Evolutionary conservation across 805 yeast species (phyloP).

Genomic region (Candida orba): DNA sequence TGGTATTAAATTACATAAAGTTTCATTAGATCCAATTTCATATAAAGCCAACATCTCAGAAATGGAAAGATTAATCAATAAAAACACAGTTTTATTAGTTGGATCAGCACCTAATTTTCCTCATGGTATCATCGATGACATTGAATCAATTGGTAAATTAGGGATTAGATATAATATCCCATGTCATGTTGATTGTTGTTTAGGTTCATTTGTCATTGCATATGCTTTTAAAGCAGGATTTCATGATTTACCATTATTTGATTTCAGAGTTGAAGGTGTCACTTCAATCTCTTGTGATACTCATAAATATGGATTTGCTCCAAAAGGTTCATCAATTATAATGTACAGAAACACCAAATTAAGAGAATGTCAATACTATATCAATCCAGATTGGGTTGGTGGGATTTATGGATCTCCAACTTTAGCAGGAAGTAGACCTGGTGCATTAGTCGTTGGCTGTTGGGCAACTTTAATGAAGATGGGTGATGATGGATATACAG

Average conservation of each 20-base stretch:
- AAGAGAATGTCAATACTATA: constrained; percentile 77
- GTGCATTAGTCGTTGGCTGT: constrained; percentile 95
- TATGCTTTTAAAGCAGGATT: constrained; percentile 62
- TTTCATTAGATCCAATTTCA: constrained; percentile 54
- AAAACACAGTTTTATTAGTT: constrained; percentile 73
- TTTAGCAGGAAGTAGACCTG: constrained; percentile 94
- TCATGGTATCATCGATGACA: constrained; percentile 92
- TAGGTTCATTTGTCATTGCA: constrained; percentile 87
- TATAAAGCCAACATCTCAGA: constrained; percentile 59
- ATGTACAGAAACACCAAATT: constrained; percentile 72
- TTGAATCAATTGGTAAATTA: constrained; percentile 65
- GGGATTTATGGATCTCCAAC: constrained; percentile 97
- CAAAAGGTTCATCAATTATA: constrained; percentile 89
- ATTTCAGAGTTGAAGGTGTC: constrained; percentile 85
- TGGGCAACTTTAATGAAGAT: constrained; percentile 87
- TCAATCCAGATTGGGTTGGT: constrained; percentile 83
- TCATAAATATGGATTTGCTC: constrained; percentile 98
- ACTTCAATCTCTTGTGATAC: constrained; percentile 98
- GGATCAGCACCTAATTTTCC: constrained; percentile 98
- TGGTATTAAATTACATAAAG: constrained; percentile 77
- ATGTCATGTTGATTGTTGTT: constrained; percentile 90
- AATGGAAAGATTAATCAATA: constrained; percentile 59
- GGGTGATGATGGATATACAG: constrained; percentile 77
- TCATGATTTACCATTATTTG: constrained; percentile 45
- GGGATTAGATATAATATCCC: constrained; percentile 55